These are phyloP conservation scores for Dacryopinax spathularia DNA, from an alignment of 768 basidiomycete species.

Conservation along the genomic window DNA sequence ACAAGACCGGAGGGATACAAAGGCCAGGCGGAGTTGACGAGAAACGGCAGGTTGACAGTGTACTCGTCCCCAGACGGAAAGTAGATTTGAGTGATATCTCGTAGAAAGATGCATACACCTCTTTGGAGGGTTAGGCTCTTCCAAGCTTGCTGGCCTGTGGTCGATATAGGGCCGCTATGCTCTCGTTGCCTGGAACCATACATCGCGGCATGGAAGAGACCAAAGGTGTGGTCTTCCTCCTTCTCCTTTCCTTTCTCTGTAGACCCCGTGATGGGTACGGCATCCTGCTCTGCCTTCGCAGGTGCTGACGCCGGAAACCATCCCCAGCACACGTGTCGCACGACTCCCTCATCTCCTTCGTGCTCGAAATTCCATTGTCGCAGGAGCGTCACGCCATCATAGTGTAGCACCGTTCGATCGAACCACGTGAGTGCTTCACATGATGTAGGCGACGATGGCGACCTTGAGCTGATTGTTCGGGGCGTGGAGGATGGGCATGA, in stretches of 20 bases:
- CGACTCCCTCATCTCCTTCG: slow-evolving; percentile 41
- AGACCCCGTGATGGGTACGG: slow-evolving; percentile 12
- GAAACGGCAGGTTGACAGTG: slow-evolving; percentile 67
- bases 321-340: slow-evolving; percentile 72
- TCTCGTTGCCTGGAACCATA: slow-evolving; percentile 41
- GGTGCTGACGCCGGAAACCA: slow-evolving; percentile 27
- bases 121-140: slow-evolving; percentile 13
- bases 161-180: slow-evolving; percentile 25
- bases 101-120: slow-evolving; percentile 63
- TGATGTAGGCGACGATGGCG: background rate
- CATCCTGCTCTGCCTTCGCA: slow-evolving; percentile 4
- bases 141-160: slow-evolving; percentile 22
- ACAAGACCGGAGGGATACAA: slow-evolving; percentile 64
- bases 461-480: background rate
- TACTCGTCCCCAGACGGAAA: slow-evolving; percentile 57
- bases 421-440: background rate
- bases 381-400: background rate
- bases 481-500: background rate
- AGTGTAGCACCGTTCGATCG: background rate
- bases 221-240: slow-evolving; percentile 19
- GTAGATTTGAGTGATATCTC: slow-evolving; percentile 59
- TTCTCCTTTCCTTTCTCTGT: slow-evolving; percentile 15
- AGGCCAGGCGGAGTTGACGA: slow-evolving; percentile 67
- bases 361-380: slow-evolving; percentile 63
- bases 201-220: slow-evolving; percentile 28